Percentiles rank a stretch among this genome's conserved stretches.
phyloP scores from a whole-genome alignment of 2,329 filamentous ascomycete species.

The Cladosporium halotolerans region DNA sequence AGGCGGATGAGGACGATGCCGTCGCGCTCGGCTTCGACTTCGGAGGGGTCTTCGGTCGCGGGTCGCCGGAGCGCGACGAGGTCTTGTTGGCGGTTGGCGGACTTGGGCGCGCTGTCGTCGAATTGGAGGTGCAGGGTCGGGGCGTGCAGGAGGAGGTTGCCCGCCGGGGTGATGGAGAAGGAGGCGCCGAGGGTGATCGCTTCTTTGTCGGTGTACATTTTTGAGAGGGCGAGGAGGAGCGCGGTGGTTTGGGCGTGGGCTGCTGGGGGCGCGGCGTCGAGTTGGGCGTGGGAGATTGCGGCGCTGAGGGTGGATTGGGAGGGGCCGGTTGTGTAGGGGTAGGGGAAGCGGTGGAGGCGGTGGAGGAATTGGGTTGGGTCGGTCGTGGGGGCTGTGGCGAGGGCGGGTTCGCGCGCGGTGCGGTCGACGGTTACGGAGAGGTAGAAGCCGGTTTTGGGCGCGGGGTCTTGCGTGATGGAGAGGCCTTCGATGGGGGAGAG shows the following conservation, averaged over 20 bases:
- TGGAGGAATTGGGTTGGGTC: conserved; percentile 38
- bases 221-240: conserved; percentile 50
- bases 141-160: conserved; percentile 40
- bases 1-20: conserved; percentile 75
- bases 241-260: conserved; percentile 41
- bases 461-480: conserved; percentile 18
- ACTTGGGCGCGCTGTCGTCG: conserved; percentile 63
- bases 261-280: conserved; percentile 41
- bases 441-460: conserved; percentile 34
- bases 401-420: conserved; percentile 54
- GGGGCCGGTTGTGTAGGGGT: conserved; percentile 50
- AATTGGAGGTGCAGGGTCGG: conserved; percentile 56
- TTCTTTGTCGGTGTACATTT: conserved; percentile 59
- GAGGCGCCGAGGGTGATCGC: conserved; percentile 55
- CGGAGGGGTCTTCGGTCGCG: conserved; percentile 47
- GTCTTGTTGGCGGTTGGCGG: conserved; percentile 54
- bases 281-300: conserved; percentile 47
- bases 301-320: conserved; percentile 34
- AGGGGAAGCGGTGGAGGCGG: conserved; percentile 52
- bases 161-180: conserved; percentile 39
- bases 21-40: conserved; percentile 55
- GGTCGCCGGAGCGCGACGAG: conserved; percentile 53
- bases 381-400: conserved; percentile 53
- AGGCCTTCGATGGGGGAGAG: conserved; percentile 23
- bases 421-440: conserved; percentile 63